Evolutionary conservation across 768 basidiomycete genomes (phyloP).

Genomic region (Tulasnella sp.): DNA sequence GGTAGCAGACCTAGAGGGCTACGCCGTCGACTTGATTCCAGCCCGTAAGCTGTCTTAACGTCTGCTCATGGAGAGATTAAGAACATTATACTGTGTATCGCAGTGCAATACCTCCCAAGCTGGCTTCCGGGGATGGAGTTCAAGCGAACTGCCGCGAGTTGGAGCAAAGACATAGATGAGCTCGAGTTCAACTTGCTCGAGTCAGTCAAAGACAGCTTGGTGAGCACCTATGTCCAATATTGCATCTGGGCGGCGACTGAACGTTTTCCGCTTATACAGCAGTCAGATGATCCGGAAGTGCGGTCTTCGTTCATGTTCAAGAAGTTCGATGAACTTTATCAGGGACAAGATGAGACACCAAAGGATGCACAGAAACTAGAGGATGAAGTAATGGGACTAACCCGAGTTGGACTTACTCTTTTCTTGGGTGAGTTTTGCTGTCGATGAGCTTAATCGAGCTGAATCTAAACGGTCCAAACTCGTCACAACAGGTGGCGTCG

Average conservation of each 20-base stretch:
- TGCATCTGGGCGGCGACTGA: not conserved
- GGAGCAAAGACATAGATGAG: not conserved
- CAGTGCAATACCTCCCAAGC: constrained; percentile 12
- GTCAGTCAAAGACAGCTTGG: not conserved
- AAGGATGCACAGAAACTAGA: not conserved
- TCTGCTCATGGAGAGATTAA: too few relatives aligned
- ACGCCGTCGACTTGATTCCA: not conserved
- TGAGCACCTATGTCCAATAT: not conserved
- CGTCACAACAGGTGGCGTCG: not conserved
- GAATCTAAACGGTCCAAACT: not conserved
- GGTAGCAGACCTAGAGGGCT: not conserved
- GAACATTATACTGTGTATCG: not conserved
- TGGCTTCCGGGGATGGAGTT: constrained; percentile 17
- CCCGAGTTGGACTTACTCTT: too few relatives aligned
- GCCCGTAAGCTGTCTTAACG: not conserved
- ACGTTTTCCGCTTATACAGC: too few relatives aligned
- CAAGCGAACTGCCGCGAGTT: not conserved
- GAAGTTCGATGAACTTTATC: not conserved
- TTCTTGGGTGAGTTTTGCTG: too few relatives aligned
- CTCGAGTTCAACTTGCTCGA: not conserved
- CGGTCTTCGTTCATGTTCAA: not conserved
- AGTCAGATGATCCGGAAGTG: not conserved
- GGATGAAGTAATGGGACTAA: not conserved
- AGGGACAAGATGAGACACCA: not conserved
- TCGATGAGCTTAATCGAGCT: not conserved